These are phyloP conservation scores for Tulasnella calospora DNA, from an alignment of 768 basidiomycete species.

Conservation along the genomic window DNA sequence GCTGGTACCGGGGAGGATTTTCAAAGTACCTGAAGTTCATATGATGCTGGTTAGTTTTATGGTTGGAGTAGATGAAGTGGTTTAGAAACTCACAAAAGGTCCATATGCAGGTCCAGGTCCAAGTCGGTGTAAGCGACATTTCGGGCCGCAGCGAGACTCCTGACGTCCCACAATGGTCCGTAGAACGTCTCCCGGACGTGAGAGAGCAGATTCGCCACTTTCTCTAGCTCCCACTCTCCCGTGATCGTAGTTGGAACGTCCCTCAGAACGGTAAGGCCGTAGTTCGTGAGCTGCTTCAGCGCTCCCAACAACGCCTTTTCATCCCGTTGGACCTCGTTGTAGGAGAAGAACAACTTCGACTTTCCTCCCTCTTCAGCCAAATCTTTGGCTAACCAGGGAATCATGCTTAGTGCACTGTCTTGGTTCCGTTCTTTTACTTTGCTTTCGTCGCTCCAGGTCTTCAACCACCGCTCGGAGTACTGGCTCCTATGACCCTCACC, in stretches of 20 bases:
- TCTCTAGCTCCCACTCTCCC: conserved; percentile 54
- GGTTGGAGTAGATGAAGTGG: background rate
- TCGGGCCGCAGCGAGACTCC: conserved; percentile 61
- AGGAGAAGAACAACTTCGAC: background rate
- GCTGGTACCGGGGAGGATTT: conserved; percentile 85
- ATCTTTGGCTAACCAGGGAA: conserved; percentile 46
- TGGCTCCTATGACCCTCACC: conserved; percentile 35
- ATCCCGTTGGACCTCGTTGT: background rate
- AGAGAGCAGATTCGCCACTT: conserved; percentile 64
- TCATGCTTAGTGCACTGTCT: conserved; percentile 36
- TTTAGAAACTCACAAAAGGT: conserved; percentile 64
- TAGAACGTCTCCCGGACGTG: conserved; percentile 85
- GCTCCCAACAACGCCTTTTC: conserved; percentile 47
- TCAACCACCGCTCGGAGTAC: conserved; percentile 13
- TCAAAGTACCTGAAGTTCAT: conserved; percentile 67
- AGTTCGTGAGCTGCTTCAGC: conserved; percentile 62
- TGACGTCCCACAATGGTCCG: conserved; percentile 83
- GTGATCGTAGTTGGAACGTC: conserved; percentile 51
- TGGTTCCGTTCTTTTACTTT: background rate
- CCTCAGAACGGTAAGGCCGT: conserved; percentile 68
- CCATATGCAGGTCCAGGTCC: conserved; percentile 85
- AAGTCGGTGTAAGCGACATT: conserved; percentile 97
- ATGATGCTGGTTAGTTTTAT: background rate
- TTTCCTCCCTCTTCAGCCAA: conserved; percentile 33
- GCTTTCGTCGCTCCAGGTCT: background rate